Percentiles rank a stretch among this genome's conserved stretches.
These are phyloP conservation scores for Ophiocordyceps camponoti-saundersi DNA, from an alignment of 2,329 filamentous ascomycete genomes.

Conservation along the genomic window DNA sequence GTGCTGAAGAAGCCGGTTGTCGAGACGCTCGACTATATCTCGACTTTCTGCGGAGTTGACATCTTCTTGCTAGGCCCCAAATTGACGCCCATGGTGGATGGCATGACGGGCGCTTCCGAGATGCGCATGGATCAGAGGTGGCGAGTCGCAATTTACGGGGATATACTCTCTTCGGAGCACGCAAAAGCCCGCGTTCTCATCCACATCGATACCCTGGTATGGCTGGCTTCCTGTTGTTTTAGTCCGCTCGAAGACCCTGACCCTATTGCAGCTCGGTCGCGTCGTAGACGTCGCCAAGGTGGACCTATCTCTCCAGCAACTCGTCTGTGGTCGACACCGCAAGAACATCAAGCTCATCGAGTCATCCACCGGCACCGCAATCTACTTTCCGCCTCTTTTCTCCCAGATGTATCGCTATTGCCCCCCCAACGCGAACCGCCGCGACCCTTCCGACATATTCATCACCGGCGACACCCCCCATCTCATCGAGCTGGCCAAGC, in stretches of 20 bases:
- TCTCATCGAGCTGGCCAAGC: constrained; percentile 75
- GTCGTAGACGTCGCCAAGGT: constrained; percentile 66
- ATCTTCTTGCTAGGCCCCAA: constrained; percentile 92
- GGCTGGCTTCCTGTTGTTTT: not conserved
- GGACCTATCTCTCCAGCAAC: constrained; percentile 74
- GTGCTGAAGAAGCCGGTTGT: constrained; percentile 61
- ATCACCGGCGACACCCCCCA: constrained; percentile 83
- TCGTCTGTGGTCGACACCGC: constrained; percentile 81
- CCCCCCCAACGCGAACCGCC: constrained; percentile 61
- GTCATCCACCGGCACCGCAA: constrained; percentile 85
- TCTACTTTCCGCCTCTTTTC: constrained; percentile 94
- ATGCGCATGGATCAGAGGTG: constrained; percentile 80
- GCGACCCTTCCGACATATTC: constrained; percentile 80
- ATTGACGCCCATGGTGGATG: constrained; percentile 58
- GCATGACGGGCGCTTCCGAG: constrained; percentile 60
- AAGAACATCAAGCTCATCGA: constrained; percentile 98
- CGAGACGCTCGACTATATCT: constrained; percentile 73
- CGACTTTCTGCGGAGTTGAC: constrained; percentile 80
- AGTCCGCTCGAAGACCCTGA: constrained; percentile 4
- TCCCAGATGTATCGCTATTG: constrained; percentile 83
- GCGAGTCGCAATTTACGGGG: constrained; percentile 85
- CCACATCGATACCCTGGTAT: constrained; percentile 87
- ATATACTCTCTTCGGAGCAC: constrained; percentile 88
- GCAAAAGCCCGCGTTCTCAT: constrained; percentile 92
- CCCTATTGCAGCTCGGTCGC: constrained; percentile 41